Conservation (phyloP, 202 grass and related monocot species). For the Dendrocalamus latiflorus region DNA sequence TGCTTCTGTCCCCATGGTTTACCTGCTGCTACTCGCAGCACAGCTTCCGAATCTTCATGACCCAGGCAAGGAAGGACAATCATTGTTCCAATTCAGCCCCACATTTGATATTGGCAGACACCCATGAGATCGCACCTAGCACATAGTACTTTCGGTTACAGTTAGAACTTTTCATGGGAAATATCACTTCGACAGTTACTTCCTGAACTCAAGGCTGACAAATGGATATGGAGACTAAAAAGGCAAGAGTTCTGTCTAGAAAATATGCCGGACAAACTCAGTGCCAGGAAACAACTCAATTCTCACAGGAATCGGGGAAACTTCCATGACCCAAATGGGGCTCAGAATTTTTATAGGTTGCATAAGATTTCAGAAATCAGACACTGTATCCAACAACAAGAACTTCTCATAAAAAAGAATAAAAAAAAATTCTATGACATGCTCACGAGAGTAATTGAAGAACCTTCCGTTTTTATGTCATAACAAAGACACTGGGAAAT, state of each 20-base stretch:
- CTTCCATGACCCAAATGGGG: too few relatives aligned
- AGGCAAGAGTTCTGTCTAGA: neutral
- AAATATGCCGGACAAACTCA: neutral
- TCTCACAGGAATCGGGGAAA: too few relatives aligned
- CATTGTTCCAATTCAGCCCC: too few relatives aligned
- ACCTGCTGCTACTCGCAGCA: too few relatives aligned
- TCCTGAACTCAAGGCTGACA: neutral
- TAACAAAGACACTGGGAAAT: neutral
- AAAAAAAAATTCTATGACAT: neutral
- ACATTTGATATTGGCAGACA: too few relatives aligned
- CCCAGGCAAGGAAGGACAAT: too few relatives aligned
- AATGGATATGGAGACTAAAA: neutral
- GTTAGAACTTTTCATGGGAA: too few relatives aligned
- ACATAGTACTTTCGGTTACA: neutral
- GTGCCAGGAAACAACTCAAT: too few relatives aligned
- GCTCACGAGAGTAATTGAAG: neutral
- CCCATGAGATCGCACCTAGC: neutral
- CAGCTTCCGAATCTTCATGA: too few relatives aligned
- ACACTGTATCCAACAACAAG: neutral
- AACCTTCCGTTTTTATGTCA: neutral
- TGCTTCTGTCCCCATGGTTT: too few relatives aligned
- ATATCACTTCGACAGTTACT: neutral
- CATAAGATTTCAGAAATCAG: neutral
- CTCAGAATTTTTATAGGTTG: neutral
- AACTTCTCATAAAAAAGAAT: neutral